Evolutionary conservation across 805 yeast species (phyloP), one percentile per base, ranked within the genome.

Genomic region (Alloascoidea hylecoeti): DNA sequence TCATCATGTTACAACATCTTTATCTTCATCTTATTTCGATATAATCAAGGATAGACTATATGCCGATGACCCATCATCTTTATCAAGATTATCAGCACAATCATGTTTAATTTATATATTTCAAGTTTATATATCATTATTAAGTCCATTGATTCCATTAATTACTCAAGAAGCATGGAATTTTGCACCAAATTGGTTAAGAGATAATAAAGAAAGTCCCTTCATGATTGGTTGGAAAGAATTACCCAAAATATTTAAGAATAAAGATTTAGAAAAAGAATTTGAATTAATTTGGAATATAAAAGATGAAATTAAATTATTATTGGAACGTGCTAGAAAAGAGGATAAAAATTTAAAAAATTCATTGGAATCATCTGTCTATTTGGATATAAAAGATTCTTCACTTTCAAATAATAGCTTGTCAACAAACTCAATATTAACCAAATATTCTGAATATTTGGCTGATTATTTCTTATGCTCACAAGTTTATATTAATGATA

Each of bases 161-260:
- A 60, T 88, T 40, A 68, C 89, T 0, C 97, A 92, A 56, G 96
- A 92, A 50, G 85, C 74, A 0, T 88, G 96, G 95, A 71, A 72
- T 30, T 64, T 65, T 41, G 49, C 70, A 3, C 76, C 72, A 6
- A 43, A 38, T 3, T 44, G 38, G 15, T 38, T 63, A 30, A 57
- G 56, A 1, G 34, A 38, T 2, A 47, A 50, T 0, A 12, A 19
- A 2, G 50, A 40, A 3, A 61, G 78, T 1, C 79, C 80, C 1
- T 70, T 71, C 46, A 58, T 59, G 53, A 42, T 50, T 17, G 66
- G 73, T 3, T 66, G 69, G 63, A 61, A 55, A 16, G 47, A 42
- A 34, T 57, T 53, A 12, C 68, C 68, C 2, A 48, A 50, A 2
- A 32, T 45, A 1, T 68, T 59, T 57, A 37, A 44, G 1, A 59